Conservation (phyloP, 1,284 basidiomycete species). For the Malassezia sp. region DNA sequence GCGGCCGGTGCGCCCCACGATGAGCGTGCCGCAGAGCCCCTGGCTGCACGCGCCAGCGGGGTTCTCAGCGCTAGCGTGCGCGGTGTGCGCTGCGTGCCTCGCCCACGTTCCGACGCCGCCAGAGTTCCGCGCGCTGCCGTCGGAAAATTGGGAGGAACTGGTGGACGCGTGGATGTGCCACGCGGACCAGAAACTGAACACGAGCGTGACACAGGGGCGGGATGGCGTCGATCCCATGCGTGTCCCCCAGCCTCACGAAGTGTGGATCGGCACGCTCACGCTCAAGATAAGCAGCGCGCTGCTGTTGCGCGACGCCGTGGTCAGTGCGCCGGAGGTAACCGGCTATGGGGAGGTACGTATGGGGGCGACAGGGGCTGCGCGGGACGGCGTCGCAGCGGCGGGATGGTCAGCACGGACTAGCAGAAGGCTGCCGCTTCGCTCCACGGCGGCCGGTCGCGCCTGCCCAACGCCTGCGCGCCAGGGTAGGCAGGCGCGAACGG, state of each 20-base stretch:
- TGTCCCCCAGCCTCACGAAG: neutral
- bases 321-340: neutral
- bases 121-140: slow-evolving; percentile 72
- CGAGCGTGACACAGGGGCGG: slow-evolving; percentile 9
- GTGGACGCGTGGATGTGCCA: slow-evolving; percentile 98
- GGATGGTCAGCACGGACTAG: slow-evolving; percentile 12
- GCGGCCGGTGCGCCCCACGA: too few species aligned
- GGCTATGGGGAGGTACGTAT: slow-evolving; percentile 15
- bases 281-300: slow-evolving; percentile 5
- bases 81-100: neutral
- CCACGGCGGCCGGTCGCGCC: too few species aligned
- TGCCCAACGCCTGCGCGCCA: too few species aligned
- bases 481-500: neutral
- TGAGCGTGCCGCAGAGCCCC: too few species aligned
- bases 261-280: slow-evolving; percentile 10
- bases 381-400: too few species aligned
- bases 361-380: too few species aligned
- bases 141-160: slow-evolving; percentile 90
- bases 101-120: neutral
- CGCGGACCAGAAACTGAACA: slow-evolving; percentile 57
- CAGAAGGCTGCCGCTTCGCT: slow-evolving; percentile 13
- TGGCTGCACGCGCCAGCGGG: too few species aligned
- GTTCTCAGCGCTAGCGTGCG: slow-evolving; percentile 1
- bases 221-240: slow-evolving; percentile 2
- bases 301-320: neutral